Conservation (phyloP, 768 basidiomycete genomes). For the Myochromella boudieri region DNA sequence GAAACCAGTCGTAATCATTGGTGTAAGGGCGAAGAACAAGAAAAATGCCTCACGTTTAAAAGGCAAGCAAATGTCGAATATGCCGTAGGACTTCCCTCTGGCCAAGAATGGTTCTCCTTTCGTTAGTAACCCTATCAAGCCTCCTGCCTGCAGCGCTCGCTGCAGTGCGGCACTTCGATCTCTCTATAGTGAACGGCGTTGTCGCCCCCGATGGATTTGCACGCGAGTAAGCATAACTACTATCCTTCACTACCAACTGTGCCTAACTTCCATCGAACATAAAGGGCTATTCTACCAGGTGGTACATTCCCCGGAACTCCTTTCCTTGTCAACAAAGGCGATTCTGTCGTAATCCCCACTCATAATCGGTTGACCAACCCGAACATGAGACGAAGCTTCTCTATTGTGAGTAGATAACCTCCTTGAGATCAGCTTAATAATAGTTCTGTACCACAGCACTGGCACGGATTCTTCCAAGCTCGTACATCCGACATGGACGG, state of each 20-base stretch:
- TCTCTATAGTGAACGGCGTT: slow-evolving; percentile 13
- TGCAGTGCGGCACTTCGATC: slow-evolving; percentile 17
- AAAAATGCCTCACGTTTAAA: slow-evolving; percentile 22
- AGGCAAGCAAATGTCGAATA: not conserved
- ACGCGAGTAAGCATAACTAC: slow-evolving; percentile 9
- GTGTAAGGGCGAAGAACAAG: slow-evolving; percentile 3
- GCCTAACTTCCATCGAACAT: not conserved
- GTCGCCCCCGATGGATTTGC: slow-evolving; percentile 21
- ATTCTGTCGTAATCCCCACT: slow-evolving; percentile 22
- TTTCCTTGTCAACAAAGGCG: slow-evolving; percentile 20
- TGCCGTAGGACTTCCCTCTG: slow-evolving; percentile 4
- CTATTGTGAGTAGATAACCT: slow-evolving; percentile 18
- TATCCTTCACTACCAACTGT: not conserved
- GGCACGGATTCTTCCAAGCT: slow-evolving; percentile 36
- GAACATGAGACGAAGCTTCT: slow-evolving; percentile 24
- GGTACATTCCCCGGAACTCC: slow-evolving; percentile 23
- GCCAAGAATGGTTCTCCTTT: slow-evolving; percentile 16
- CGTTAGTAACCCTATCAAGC: slow-evolving; percentile 12
- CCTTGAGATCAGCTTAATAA: not conserved
- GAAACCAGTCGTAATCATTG: slow-evolving; percentile 16
- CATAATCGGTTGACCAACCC: slow-evolving; percentile 21
- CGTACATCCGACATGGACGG: slow-evolving; percentile 36
- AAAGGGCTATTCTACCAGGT: slow-evolving; percentile 19
- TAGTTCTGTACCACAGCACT: slow-evolving; percentile 22
- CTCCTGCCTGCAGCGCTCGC: slow-evolving; percentile 19